phyloP scores from a whole-genome alignment of 108 stramenopile genomes.

The Aurantiochytrium sp. region DNA sequence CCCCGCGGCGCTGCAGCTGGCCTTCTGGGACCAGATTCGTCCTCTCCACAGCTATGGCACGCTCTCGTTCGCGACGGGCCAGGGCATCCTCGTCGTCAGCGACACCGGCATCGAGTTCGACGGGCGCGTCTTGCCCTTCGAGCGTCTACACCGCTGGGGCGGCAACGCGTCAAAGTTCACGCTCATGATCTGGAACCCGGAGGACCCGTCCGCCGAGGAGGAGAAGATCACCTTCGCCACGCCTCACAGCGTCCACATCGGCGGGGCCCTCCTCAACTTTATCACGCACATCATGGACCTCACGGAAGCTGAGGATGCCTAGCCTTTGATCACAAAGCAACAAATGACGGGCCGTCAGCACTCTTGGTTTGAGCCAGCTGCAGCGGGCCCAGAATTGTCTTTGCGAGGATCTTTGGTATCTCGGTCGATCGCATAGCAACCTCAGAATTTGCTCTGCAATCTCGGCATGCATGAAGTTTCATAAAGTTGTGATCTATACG shows the following conservation, averaged over 20 bases:
- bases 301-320: neutral
- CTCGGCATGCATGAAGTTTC: too few species aligned
- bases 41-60: neutral
- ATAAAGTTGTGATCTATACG: too few species aligned
- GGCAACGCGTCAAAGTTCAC: conserved; percentile 52
- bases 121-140: conserved; percentile 50
- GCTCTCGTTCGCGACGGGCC: conserved; percentile 25
- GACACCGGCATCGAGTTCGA: conserved; percentile 48
- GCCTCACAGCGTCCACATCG: neutral
- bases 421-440: too few species aligned
- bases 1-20: conserved; percentile 57
- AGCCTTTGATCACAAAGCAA: too few species aligned
- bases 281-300: neutral
- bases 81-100: conserved; percentile 43
- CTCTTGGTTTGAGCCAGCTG: too few species aligned
- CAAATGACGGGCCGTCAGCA: too few species aligned
- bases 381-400: too few species aligned
- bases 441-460: too few species aligned
- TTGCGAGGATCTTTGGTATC: too few species aligned
- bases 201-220: conserved; percentile 48
- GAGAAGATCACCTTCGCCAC: neutral
- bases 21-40: neutral
- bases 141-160: conserved; percentile 61
- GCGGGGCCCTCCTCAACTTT: neutral
- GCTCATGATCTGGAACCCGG: conserved; percentile 55